Percentiles rank a stretch among this genome's conserved stretches.
These are phyloP conservation scores for Penicillium sp. DNA, from an alignment of 2,329 filamentous ascomycete species.

Conservation along the genomic window DNA sequence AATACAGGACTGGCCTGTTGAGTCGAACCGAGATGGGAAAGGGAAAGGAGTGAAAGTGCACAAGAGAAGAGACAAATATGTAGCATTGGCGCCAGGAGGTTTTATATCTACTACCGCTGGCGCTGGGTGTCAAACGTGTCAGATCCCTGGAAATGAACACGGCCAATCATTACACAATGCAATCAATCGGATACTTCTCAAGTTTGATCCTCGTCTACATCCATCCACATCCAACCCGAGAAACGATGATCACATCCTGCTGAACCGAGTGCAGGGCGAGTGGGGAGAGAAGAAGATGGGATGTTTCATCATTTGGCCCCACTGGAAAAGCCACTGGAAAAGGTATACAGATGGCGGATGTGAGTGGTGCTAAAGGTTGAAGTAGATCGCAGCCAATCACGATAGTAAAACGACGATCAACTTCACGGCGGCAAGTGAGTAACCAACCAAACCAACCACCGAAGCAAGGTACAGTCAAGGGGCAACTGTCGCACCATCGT, in stretches of 20 bases:
- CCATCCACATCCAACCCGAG: conserved; percentile 1
- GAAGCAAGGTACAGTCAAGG: conserved; percentile 10
- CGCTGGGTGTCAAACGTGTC: not conserved
- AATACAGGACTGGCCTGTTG: conserved; percentile 36
- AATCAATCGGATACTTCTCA: conserved; percentile 19
- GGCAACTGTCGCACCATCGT: conserved; percentile 18
- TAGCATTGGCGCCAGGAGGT: conserved; percentile 15
- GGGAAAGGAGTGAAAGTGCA: conserved; percentile 22
- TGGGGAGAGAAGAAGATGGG: conserved; percentile 12
- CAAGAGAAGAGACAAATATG: conserved; percentile 14
- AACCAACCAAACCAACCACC: conserved; percentile 24
- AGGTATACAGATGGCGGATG: not conserved
- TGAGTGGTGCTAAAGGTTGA: conserved; percentile 9
- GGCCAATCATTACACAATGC: not conserved
- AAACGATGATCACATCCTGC: conserved; percentile 2
- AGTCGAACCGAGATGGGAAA: conserved; percentile 24
- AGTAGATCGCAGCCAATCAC: conserved; percentile 12
- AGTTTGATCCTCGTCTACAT: conserved; percentile 13
- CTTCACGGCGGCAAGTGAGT: conserved; percentile 14
- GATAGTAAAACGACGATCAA: conserved; percentile 11
- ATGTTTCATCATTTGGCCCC: conserved; percentile 16
- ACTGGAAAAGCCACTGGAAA: not conserved
- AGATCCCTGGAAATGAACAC: conserved; percentile 7
- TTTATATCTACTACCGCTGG: conserved; percentile 17
- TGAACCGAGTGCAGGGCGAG: conserved; percentile 1